Evolutionary conservation across 768 basidiomycete species (phyloP), one percentile per base, ranked within the genome.

Genomic region (Saitozyma podzolica): DNA sequence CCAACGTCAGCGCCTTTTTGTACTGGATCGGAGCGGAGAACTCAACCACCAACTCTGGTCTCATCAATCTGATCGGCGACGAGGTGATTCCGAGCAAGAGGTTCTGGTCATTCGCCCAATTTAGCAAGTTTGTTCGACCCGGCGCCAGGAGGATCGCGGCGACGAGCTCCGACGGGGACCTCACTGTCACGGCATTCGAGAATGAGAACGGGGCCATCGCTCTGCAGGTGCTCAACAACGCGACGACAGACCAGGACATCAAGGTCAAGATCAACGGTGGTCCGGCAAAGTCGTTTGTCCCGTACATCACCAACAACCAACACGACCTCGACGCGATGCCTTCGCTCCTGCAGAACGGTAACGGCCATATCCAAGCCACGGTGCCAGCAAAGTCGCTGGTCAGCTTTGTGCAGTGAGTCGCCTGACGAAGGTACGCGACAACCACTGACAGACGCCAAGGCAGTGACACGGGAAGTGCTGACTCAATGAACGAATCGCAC

Each of bases 21-120:
- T 60, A 60, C 53, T 60, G 59, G 59, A 60, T 60, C 20, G 59
- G 59, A 3, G 59, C 59, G 9, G 59, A 60, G 53, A 60, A 60
- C 53, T 39, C 59, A 6, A 60, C 59, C 9, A 42, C 59, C 59
- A 60, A 60, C 53, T 60, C 59, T 11, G 59, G 50, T 19, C 42
- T 60, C 17, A 43, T 60, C 51, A 60, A 39, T 45, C 13, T 54
- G 7, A 50, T 43, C n/a, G 59, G 59, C 42, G 59, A 60, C 59
- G 5, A n/a, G 41, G 43, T 60, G 50, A 14, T 19, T 41, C 59
- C 59, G 14, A 42, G 40, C 41, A 60, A 60, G 40, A 50, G 59
- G 41, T 60, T 60, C 59, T 60, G 59, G 59, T 14, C 51, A 8
- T 60, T 60, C 37, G 59, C 59, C 40, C 51, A 53, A 19, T 60